Base-by-base conservation (phyloP, 805 yeast genomes). In the Kregervanrija pseudodelftensis region DNA sequence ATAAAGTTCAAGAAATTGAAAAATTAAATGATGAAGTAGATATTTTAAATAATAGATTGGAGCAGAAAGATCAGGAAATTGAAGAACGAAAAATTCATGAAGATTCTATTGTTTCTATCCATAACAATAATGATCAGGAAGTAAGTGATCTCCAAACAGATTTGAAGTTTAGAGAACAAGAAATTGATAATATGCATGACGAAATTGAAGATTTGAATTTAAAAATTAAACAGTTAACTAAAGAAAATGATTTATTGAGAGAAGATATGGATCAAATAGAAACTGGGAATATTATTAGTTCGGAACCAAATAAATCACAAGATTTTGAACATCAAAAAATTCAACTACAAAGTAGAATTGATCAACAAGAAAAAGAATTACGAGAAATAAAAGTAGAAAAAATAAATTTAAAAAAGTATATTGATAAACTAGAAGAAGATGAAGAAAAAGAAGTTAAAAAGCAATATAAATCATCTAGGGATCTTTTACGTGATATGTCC, bases 1-100 rank as follows among this genome's bases (percentile, higher is more conserved):
- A 45, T 32, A 32, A 33, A n/a, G 12, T 30, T 15, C 46, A 41
- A 9, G 52, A 58, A 35, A 65, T 54, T 40, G 49, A 53, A 22
- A 37, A 40, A 16, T 52, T 64, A 43, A 57, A 53, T 41, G 47
- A 49, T 16, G 63, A 65, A 34, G 39, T 60, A 1, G 60, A 42
- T 36, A 39, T 39, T 12, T 30, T 48, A 14, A 33, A 39, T 17
- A 30, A 39, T 11, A 36, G 35, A 12, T 13, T 34, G 8, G 43
- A 41, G 33, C 16, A 35, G 30, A 9, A 9, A 16, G 9, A 35
- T 15, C 39, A 37, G 22, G 15, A 16, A 2, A 13, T 30, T 4
- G 33, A 33, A 13, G 30, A 35, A 9, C 13, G 32, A 31, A 30
- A 15, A 16, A 9, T 14, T 8, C 36, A 43, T 8, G 31, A 36